Base-by-base conservation (phyloP, 2,329 filamentous ascomycete species). In the Penicillium sp. region DNA sequence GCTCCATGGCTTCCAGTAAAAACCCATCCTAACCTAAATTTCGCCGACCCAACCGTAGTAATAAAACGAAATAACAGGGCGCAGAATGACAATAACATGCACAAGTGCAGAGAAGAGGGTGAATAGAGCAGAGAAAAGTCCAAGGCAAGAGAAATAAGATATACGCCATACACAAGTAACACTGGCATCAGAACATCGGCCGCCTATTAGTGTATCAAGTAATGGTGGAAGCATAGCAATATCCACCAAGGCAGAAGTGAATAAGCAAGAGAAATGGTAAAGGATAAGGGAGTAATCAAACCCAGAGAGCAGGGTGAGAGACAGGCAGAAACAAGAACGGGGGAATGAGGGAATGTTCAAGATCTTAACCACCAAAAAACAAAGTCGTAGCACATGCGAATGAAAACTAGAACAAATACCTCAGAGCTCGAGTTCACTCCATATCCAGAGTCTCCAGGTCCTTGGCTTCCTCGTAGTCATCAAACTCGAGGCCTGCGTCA, bases 401-500 rank as follows among this genome's bases (percentile, higher is more conserved):
- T 22, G 56, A 48, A 56, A 18, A 37, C 3, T 6, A 37, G 9
- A 37, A 18, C 15, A 37, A 37, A 18, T 18, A 60, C 35, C 37
- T 27, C 35, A 42, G 6, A 52, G 27, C 51, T 47, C 22, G 58
- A 45, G 49, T 61, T 53, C 73, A 72, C 48, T 74, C 71, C 45
- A 73, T 58, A 23, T 73, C 70, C n/a, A 72, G 59, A 27, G 66
- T 65, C 51, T 74, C 71, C 27, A 77, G 63, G 41, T 75, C 71
- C 51, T 77, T 75, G 11, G 73, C 67, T 23, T 77, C 74, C 22
- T 78, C 75, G 46, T 77, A 79, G 55, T 79, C 77, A n/a, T 77
- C 74, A 51, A 78, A 79, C n/a, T 77, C 73, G 6, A 79, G 67
- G n/a, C 76, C 76, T 2, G 75, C 75, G 37, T 79, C 77, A 41